These are phyloP conservation scores for Ilyonectria robusta DNA, from an alignment of 2,329 filamentous ascomycete genomes.

Conservation along the genomic window DNA sequence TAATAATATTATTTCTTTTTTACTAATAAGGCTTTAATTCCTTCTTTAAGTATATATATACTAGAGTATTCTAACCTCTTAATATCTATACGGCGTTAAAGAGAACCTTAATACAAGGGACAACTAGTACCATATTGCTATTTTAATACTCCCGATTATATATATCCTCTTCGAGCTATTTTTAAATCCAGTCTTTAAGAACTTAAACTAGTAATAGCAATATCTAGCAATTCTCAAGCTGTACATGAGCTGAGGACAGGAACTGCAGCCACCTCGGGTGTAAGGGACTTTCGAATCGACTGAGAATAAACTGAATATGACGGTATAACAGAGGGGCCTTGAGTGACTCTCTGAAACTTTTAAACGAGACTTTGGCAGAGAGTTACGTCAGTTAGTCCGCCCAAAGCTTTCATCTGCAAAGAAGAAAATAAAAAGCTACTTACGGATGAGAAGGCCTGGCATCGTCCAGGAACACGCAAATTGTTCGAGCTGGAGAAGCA, in stretches of 20 bases:
- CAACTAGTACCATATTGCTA: too few relatives aligned
- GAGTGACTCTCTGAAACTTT: background rate
- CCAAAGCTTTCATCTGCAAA: background rate
- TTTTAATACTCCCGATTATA: too few relatives aligned
- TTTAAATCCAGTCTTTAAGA: too few relatives aligned
- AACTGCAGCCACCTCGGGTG: conserved; percentile 5
- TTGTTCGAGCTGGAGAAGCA: background rate
- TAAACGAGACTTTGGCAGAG: background rate
- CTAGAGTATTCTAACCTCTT: too few relatives aligned
- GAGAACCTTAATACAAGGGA: too few relatives aligned
- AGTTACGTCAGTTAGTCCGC: background rate
- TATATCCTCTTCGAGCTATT: too few relatives aligned
- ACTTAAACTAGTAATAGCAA: background rate
- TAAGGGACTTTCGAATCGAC: background rate
- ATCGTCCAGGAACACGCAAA: background rate
- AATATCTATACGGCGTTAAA: too few relatives aligned
- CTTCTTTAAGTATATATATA: too few relatives aligned
- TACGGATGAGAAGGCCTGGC: background rate
- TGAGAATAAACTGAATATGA: background rate
- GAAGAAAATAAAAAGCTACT: background rate
- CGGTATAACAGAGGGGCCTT: background rate
- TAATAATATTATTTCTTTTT: too few relatives aligned
- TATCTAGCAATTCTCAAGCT: background rate
- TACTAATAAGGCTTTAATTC: too few relatives aligned
- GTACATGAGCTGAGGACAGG: background rate